Base-by-base conservation (phyloP, 192 early-diverging fungal species). In the Podila horticola region DNA sequence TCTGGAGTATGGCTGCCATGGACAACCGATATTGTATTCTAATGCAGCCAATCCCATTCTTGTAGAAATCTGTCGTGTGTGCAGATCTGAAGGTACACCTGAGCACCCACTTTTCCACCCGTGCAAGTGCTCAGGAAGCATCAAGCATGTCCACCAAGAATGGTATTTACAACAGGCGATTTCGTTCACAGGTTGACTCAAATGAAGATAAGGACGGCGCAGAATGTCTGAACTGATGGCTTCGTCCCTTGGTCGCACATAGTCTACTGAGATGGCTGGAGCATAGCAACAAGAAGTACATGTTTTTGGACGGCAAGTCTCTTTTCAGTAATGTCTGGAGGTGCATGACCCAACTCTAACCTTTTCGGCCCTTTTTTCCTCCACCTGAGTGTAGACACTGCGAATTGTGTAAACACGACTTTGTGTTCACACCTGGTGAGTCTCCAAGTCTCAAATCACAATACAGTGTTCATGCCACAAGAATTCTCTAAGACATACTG, bases 121-220 rank as follows among this genome's bases (percentile, higher is more conserved):
- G 5, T 98, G 97, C 84, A 95, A 95, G 84, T 98, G 97, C 87
- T 93, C 96, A 12, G 97, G 97, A 24, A 95, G 93, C 76, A 98
- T 98, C 84, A 88, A 90, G 76, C 95, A 91, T 85, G 94, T 98
- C 19, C 97, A 98, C 82, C 96, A 98, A 81, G 88, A 92, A 61
- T 97, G 93, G 93, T 92, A 87, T 55, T 2, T 24, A 55, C 52
- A 55, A 26, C n/a, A 55, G 8, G 24, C n/a, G 9, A 55, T 55
- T 24, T 17, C 11, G 2, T 45, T 17, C 41, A 17, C 41, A 45
- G 13, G 41, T 17, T 45, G 41, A 45, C 0, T 15, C 41, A 17
- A 12, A 12, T 45, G 41, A 45, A 45, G 13, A 45, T 0, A 45
- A 45, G 15, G 41, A 17, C 11, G 41, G 15, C 13, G 11, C 12